phyloP scores from a whole-genome alignment of 305 asterid species.

The Fraxinus nigra region DNA sequence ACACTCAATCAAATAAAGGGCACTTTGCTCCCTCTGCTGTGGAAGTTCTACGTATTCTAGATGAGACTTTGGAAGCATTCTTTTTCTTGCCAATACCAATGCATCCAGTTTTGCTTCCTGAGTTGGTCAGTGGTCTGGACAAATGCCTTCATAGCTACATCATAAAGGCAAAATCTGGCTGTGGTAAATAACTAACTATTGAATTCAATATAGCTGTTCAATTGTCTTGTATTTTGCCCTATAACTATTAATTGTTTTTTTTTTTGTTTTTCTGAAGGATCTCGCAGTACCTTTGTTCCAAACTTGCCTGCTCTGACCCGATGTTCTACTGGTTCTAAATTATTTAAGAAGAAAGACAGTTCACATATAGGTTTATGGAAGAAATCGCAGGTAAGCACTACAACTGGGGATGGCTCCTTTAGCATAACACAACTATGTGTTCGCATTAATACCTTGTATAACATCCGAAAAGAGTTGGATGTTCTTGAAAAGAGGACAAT shows the following conservation, averaged over 20 bases:
- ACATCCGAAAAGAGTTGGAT: slow-evolving; percentile 67
- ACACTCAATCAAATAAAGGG: slow-evolving; percentile 70
- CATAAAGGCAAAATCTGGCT: slow-evolving; percentile 58
- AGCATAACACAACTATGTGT: slow-evolving; percentile 57
- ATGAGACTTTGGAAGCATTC: slow-evolving; percentile 88
- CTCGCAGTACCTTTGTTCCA: slow-evolving; percentile 54
- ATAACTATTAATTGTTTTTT: slow-evolving; percentile 15
- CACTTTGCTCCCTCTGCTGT: slow-evolving; percentile 80
- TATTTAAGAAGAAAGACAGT: slow-evolving; percentile 71
- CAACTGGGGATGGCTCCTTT: slow-evolving; percentile 39
- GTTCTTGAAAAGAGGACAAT: slow-evolving; percentile 53
- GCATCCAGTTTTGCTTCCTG: slow-evolving; percentile 81
- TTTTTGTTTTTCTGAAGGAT: slow-evolving; percentile 44
- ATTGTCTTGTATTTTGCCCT: slow-evolving; percentile 6
- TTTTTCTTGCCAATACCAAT: slow-evolving; percentile 83
- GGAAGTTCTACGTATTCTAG: slow-evolving; percentile 77
- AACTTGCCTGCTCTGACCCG: slow-evolving; percentile 66
- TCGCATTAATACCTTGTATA: slow-evolving; percentile 69
- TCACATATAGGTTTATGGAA: slow-evolving; percentile 36
- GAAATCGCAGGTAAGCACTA: slow-evolving; percentile 40
- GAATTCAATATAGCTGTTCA: not conserved
- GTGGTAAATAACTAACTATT: slow-evolving; percentile 48
- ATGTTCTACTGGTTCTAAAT: slow-evolving; percentile 55
- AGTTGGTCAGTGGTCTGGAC: slow-evolving; percentile 65
- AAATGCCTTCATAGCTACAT: slow-evolving; percentile 63